A percentile compares a stretch with the other conserved stretches of the same genome.
Conservation (phyloP, 2,329 filamentous ascomycete genomes). For the Fusarium metavorans region DNA sequence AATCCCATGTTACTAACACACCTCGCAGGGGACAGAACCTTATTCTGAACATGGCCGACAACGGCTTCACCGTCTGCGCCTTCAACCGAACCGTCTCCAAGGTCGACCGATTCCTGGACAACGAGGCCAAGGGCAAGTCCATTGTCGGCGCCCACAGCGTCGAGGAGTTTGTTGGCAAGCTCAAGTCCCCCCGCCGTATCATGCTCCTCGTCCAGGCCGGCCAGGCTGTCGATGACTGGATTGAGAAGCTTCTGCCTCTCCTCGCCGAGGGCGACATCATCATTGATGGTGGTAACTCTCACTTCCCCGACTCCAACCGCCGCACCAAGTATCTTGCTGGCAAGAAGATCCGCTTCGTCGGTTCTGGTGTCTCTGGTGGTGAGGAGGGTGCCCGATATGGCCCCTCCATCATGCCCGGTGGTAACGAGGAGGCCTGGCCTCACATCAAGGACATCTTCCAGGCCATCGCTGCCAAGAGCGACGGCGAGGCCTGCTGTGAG, state of each 20-base stretch:
- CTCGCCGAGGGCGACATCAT: slow-evolving; percentile 90
- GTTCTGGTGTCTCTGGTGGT: slow-evolving; percentile 97
- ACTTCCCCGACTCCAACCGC: slow-evolving; percentile 99
- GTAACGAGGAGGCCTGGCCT: slow-evolving; percentile 97
- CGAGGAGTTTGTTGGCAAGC: slow-evolving; percentile 95
- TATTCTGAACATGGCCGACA: slow-evolving; percentile 89
- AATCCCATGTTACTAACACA: slow-evolving; percentile 22
- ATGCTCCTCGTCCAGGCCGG: slow-evolving; percentile 99
- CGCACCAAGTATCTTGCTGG: slow-evolving; percentile 86
- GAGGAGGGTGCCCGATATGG: slow-evolving; percentile 99
- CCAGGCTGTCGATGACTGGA: slow-evolving; percentile 98
- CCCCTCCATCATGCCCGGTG: slow-evolving; percentile 98
- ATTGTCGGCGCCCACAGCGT: slow-evolving; percentile 93
- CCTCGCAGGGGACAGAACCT: slow-evolving; percentile 78
- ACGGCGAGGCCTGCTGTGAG: slow-evolving; percentile 97
- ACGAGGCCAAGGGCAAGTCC: slow-evolving; percentile 95
- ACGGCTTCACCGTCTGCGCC: slow-evolving; percentile 96
- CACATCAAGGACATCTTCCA: slow-evolving; percentile 99
- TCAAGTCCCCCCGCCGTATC: slow-evolving; percentile 95
- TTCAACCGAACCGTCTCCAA: slow-evolving; percentile 99
- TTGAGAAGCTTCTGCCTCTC: slow-evolving; percentile 89
- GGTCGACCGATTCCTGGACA: slow-evolving; percentile 92
- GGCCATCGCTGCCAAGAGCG: slow-evolving; percentile 96
- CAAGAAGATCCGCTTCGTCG: slow-evolving; percentile 97
- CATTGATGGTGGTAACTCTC: slow-evolving; percentile 98